A percentile compares a stretch with the other conserved stretches of the same genome.
Evolutionary conservation across 2,329 filamentous ascomycete genomes (phyloP).

Genomic region (Fusarium tjaetaba): DNA sequence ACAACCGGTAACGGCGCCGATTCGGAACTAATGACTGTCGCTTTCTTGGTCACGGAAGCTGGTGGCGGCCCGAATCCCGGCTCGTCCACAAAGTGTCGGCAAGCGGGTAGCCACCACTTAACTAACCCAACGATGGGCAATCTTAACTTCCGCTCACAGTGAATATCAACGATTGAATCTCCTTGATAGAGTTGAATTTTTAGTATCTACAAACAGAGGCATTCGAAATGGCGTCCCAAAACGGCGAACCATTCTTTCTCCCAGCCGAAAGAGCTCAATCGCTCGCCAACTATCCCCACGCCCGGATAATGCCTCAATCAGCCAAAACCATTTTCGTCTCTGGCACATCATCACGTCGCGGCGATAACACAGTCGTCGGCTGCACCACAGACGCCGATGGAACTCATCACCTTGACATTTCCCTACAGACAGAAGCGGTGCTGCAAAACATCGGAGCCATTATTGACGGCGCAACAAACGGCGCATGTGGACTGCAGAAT

Average conservation of each 20-base stretch:
- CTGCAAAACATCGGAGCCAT: neutral
- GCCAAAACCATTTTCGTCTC: neutral
- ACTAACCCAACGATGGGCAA: no score
- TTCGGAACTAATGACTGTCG: neutral
- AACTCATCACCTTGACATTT: neutral
- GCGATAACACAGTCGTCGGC: neutral
- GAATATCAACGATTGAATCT: neutral
- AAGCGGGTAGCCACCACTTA: neutral
- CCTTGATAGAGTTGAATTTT: rapidly evolving
- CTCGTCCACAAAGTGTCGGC: neutral
- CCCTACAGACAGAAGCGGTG: neutral
- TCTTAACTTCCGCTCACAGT: no score
- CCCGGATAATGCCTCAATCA: neutral
- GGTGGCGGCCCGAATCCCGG: neutral
- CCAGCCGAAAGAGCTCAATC: neutral
- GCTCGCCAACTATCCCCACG: neutral
- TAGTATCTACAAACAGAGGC: rapidly evolving
- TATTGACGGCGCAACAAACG: neutral
- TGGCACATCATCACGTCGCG: neutral
- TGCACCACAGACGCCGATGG: neutral
- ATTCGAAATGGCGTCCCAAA: neutral
- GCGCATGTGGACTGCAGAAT: neutral
- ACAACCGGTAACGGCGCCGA: neutral
- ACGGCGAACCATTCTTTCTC: neutral
- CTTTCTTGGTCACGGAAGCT: neutral